Percentiles rank a stretch among this genome's conserved stretches.
Conservation (phyloP, 208 protist species). For the Herpetomonas samuelpessoai region DNA sequence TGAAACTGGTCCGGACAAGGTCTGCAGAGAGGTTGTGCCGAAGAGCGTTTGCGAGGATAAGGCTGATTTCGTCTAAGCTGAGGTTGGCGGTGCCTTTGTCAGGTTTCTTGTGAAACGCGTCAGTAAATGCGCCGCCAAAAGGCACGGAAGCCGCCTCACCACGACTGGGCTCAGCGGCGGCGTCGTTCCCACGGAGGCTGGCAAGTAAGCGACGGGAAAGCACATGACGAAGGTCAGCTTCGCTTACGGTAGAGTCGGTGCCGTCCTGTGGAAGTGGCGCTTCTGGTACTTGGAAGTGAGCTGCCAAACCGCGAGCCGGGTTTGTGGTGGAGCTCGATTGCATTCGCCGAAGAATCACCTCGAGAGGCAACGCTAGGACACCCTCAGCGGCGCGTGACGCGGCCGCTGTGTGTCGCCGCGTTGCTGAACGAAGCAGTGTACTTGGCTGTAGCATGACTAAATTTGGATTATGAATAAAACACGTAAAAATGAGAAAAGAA, state of each 20-base stretch:
- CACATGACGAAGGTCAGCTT: background rate
- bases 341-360: constrained; percentile 70
- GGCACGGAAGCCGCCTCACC: too few species aligned
- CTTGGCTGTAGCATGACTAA: constrained; percentile 9
- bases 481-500: background rate
- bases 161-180: too few species aligned
- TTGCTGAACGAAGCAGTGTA: background rate
- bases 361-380: constrained; percentile 42
- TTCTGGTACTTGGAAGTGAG: constrained; percentile 42
- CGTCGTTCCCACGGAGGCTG: too few species aligned
- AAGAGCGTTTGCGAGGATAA: constrained; percentile 63
- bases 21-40: constrained; percentile 46
- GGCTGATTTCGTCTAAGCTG: constrained; percentile 44
- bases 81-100: constrained; percentile 16
- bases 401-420: too few species aligned
- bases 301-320: constrained; percentile 53
- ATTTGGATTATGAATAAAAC: too few species aligned
- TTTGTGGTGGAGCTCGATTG: constrained; percentile 74
- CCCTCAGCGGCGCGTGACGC: constrained; percentile 5
- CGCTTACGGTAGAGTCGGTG: too few species aligned
- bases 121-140: too few species aligned
- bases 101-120: constrained; percentile 10
- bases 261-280: too few species aligned
- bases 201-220: background rate
- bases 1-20: constrained; percentile 6